Conservation (phyloP, 176 grass and related monocot genomes). For the Aegilops tauschii region DNA sequence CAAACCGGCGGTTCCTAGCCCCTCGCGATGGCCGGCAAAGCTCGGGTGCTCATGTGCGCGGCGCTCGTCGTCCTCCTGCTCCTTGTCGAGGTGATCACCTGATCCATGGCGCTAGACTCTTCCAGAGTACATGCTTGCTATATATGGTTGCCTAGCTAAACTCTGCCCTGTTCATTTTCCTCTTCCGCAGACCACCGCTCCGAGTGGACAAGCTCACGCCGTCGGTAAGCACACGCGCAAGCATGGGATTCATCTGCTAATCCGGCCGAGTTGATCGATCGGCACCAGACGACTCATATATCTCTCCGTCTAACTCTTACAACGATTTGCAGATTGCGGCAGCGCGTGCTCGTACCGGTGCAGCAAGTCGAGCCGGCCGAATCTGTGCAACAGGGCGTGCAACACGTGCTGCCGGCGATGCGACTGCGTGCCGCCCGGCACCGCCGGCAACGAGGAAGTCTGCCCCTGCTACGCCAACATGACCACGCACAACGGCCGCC, state of each 20-base stretch:
- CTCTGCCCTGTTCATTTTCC: neutral
- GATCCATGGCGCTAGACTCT: neutral
- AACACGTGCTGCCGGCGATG: slow-evolving; percentile 69
- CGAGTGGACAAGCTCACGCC: slow-evolving; percentile 29
- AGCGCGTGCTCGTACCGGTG: slow-evolving; percentile 52
- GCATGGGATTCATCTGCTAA: neutral
- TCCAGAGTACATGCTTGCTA: neutral
- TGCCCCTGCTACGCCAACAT: slow-evolving; percentile 88
- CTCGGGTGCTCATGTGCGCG: neutral
- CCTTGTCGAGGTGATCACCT: slow-evolving; percentile 42
- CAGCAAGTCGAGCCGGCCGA: slow-evolving; percentile 63
- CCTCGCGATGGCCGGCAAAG: slow-evolving; percentile 27
- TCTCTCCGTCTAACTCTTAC: too few species aligned
- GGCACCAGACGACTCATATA: too few species aligned
- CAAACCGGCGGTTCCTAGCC: neutral
- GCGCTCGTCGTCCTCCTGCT: slow-evolving; percentile 50
- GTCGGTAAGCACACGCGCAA: neutral
- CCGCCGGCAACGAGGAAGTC: slow-evolving; percentile 64
- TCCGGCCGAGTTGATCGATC: too few species aligned
- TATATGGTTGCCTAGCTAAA: neutral
- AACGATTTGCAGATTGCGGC: slow-evolving; percentile 34
- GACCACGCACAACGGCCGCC: slow-evolving; percentile 51
- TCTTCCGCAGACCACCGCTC: slow-evolving; percentile 26
- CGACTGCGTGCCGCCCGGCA: slow-evolving; percentile 73
- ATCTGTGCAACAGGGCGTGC: slow-evolving; percentile 63